A percentile compares a stretch with the other conserved stretches of the same genome.
phyloP scores from a whole-genome alignment of 345 rosid species.

The Citropsis articulata region DNA sequence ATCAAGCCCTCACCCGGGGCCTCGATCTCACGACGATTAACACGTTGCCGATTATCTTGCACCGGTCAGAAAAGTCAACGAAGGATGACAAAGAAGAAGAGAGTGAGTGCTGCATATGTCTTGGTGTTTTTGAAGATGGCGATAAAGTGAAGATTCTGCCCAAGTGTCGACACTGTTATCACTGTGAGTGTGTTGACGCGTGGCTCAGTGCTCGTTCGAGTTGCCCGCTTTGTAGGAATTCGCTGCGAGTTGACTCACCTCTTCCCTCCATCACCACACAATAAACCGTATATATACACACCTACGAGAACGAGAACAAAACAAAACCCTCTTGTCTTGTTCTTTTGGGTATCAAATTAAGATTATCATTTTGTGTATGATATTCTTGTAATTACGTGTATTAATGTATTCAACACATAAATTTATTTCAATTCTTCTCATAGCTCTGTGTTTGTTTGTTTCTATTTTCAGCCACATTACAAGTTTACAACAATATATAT shows the following conservation, averaged over 20 bases:
- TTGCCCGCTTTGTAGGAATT: conserved; percentile 73
- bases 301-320: not conserved
- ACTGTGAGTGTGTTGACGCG: conserved; percentile 60
- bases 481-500: too few species aligned
- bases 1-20: conserved; percentile 13
- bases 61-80: not conserved
- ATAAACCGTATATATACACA: not conserved
- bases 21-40: conserved; percentile 23
- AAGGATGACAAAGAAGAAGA: not conserved
- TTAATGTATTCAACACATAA: not conserved
- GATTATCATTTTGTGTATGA: not conserved
- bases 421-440: not conserved
- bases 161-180: conserved; percentile 55
- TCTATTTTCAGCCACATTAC: too few species aligned
- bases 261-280: conserved; percentile 12
- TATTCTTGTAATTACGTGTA: not conserved
- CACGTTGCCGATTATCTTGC: conserved; percentile 24
- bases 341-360: not conserved
- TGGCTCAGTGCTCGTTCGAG: conserved; percentile 65
- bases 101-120: conserved; percentile 65
- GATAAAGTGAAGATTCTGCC: conserved; percentile 72
- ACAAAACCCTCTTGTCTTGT: not conserved
- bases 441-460: not conserved
- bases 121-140: conserved; percentile 62
- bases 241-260: conserved; percentile 29